Evolutionary conservation across 192 early-diverging fungal species (phyloP).

Genomic region (Mortierella hygrophila): DNA sequence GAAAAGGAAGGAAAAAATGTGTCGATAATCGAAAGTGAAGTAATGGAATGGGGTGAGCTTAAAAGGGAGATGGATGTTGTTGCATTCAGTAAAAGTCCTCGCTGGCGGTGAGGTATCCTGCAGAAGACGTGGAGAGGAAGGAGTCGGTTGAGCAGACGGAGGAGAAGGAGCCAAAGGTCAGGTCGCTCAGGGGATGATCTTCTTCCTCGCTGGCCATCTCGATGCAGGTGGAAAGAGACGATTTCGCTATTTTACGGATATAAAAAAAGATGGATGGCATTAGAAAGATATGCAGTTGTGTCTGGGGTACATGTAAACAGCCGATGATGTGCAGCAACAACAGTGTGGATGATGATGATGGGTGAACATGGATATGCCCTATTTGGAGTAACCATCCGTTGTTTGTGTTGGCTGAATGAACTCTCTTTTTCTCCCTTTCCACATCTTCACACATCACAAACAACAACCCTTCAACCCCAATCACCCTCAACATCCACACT

Average conservation of each 20-base stretch:
- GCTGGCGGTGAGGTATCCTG: conserved; percentile 32
- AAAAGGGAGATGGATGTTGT: not conserved
- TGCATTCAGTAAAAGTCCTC: conserved; percentile 23
- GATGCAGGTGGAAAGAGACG: conserved; percentile 16
- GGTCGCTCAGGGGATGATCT: conserved; percentile 38
- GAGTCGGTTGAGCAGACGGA: conserved; percentile 47
- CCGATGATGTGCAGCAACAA: too few relatives aligned
- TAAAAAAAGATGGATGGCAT: not conserved
- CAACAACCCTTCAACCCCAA: not conserved
- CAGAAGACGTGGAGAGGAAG: conserved; percentile 29
- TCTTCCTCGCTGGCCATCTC: conserved; percentile 36
- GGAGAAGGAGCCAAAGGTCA: conserved; percentile 41
- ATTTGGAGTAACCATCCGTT: not conserved
- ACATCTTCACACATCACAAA: not conserved
- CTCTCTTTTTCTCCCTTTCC: not conserved
- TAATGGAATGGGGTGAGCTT: not conserved
- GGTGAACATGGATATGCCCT: not conserved
- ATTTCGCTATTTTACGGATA: conserved; percentile 25
- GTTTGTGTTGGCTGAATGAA: conserved; percentile 1
- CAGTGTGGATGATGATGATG: not conserved
- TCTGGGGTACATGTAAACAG: too few relatives aligned
- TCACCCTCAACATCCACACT: too few relatives aligned
- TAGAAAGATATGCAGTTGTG: too few relatives aligned
- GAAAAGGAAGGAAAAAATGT: not conserved
- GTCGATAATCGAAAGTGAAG: conserved; percentile 1